A percentile compares a stretch with the other conserved stretches of the same genome.
Conservation (phyloP, 1,139 yeast species). For the Arxiozyma telluris region DNA sequence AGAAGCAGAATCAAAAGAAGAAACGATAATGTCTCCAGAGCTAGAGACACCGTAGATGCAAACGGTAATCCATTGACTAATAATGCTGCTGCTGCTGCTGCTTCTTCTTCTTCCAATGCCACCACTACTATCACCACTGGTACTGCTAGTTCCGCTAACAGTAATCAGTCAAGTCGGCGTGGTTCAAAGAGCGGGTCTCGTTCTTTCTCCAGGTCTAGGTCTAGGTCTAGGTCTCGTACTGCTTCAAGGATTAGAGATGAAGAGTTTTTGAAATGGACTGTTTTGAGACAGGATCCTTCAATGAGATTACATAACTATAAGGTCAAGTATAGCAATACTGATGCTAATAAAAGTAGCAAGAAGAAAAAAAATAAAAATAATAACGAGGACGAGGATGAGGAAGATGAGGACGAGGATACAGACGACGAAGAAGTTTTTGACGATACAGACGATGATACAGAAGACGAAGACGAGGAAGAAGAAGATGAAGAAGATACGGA, state of each 20-base stretch:
- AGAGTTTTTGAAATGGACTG: conserved; percentile 29
- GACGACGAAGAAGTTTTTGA: conserved; percentile 28
- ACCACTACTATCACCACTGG: too few relatives aligned
- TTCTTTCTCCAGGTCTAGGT: conserved; percentile 17
- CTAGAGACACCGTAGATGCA: neutral
- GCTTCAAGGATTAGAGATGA: conserved; percentile 22
- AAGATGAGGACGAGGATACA: conserved; percentile 13
- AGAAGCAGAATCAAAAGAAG: conserved; percentile 22
- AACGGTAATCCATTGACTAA: neutral
- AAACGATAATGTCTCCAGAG: neutral
- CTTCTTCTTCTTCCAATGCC: neutral
- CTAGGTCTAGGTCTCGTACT: conserved; percentile 14
- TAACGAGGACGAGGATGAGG: conserved; percentile 36
- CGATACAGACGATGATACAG: conserved; percentile 29
- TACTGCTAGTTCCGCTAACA: too few relatives aligned
- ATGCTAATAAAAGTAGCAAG: conserved; percentile 2
- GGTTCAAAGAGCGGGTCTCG: conserved; percentile 2
- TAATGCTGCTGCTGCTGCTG: too few relatives aligned
- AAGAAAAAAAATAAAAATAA: conserved; percentile 34
- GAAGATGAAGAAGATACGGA: conserved; percentile 17
- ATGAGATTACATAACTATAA: conserved; percentile 38
- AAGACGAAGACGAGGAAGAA: conserved; percentile 20
- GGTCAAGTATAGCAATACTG: conserved; percentile 2
- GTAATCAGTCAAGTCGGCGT: neutral
- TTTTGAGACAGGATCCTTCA: conserved; percentile 33